Evolutionary conservation across 495 filamentous ascomycete species (phyloP), one percentile per base, ranked within the genome.

Genomic region (Aspergillus homomorphus): DNA sequence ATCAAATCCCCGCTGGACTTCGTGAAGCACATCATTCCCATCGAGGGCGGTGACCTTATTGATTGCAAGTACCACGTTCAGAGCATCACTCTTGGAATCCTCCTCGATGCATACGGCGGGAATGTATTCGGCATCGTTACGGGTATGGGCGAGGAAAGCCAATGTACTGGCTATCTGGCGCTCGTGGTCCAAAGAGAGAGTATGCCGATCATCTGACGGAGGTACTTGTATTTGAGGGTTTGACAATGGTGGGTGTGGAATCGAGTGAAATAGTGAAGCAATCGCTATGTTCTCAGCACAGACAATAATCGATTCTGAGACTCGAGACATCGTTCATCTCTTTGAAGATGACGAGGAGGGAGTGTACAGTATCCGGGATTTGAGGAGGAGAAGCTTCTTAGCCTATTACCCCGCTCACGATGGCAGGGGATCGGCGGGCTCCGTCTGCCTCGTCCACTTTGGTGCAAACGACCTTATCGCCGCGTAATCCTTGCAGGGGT

Each of bases 81-180:
- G 50, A 19, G 14, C 4, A 12, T 24, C 28, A 53, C 19, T 53
- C 14, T 30, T 38, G n/a, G 50, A 19, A 30, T 60, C 51, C 23
- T 60, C 51, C 28, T 50, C 58, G 26, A 60, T 33, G n/a, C 58
- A 60, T 48, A 60, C 22, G 9, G 58, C 58, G 26, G 58, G 58
- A 42, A 54, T 55, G 16, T 60, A 45, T 12, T 55, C 45, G 44
- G 38, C 51, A 41, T 54, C 52, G 14, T 55, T 52, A 26, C 28
- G 45, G 30, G 14, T 46, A 51, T 60, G 58, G 7, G 58, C 58
- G 43, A 60, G 44, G 23, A 60, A 60, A 38, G 58, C 58, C 26
- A 60, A 45, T 0, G 52, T 55, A 19, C 54, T 24, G 46, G 46
- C 18, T 22, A 51, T 20, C 18, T 51, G 20, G 15, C 21, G 46